These are phyloP conservation scores for Hymenoscyphus infarciens DNA, from an alignment of 2,329 filamentous ascomycete species.

Conservation along the genomic window DNA sequence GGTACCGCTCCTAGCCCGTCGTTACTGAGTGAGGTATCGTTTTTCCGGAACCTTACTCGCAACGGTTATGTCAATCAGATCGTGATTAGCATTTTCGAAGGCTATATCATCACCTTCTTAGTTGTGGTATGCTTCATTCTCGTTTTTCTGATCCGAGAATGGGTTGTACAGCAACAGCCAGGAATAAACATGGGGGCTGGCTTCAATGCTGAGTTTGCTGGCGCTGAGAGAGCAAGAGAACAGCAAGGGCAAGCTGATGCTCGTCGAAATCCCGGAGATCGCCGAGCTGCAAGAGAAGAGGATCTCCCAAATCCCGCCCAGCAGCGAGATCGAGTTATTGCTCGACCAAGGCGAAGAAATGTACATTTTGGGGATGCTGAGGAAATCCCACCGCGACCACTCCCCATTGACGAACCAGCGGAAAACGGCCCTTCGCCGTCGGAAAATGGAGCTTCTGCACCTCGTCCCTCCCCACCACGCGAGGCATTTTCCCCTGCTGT, in stretches of 20 bases:
- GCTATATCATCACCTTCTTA: constrained; percentile 86
- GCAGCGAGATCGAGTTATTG: constrained; percentile 25
- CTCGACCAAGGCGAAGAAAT: constrained; percentile 25
- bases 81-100: constrained; percentile 81
- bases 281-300: constrained; percentile 1
- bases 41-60: constrained; percentile 61
- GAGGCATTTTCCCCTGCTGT: constrained; percentile 28
- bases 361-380: constrained; percentile 19
- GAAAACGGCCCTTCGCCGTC: constrained; percentile 1
- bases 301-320: constrained; percentile 13
- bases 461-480: constrained; percentile 22
- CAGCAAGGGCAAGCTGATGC: constrained; percentile 18
- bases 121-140: constrained; percentile 94
- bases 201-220: constrained; percentile 53
- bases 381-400: constrained; percentile 8
- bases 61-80: constrained; percentile 71
- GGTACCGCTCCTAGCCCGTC: constrained; percentile 35
- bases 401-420: constrained; percentile 3
- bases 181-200: constrained; percentile 74
- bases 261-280: constrained; percentile 10
- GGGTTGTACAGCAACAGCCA: constrained; percentile 97
- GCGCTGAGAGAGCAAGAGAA: constrained; percentile 37
- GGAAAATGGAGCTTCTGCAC: constrained; percentile 12
- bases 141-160: constrained; percentile 94
- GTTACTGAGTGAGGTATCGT: constrained; percentile 54